Evolutionary conservation across 2,329 filamentous ascomycete genomes (phyloP), one percentile per base, ranked within the genome.

Genomic region (Clarireedia monteithiana): DNA sequence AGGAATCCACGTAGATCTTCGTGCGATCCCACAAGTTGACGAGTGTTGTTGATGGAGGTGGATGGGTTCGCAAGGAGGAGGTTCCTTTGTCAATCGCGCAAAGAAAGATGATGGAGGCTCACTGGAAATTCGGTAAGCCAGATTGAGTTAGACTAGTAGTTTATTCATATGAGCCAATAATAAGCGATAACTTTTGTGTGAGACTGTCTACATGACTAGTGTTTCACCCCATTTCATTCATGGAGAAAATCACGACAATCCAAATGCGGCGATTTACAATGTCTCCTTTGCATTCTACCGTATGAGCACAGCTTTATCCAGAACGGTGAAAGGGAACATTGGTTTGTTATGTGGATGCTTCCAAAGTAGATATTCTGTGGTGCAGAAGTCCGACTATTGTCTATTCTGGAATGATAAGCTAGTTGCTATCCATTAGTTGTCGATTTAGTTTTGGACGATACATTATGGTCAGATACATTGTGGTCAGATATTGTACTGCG

Each of bases 1-100:
- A 60, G 65, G 66, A 68, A 69, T 66, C 61, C 68, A 68, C 68
- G 67, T 63, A 64, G 50, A 39, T 55, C 38, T 53, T 62, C 63
- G 67, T 64, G 68, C 67, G 60, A 68, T 68, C 66, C 68, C 67
- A 50, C 47, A 50, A 50, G 57, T 57, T 56, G 57, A 56, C 45
- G 62, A 53, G 42, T 48, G 26, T 40, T 46, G 50, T 58, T 60
- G 59, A 50, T 54, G 55, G 50, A 54, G 57, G 55, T 58, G 56
- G 48, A 53, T 49, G 56, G 51, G 36, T 54, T 55, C 47, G 38
- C 30, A 23, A 40, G 24, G 52, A 49, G 15, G 52, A 54, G 44
- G 17, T 54, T 54, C 52, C 52, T 54, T 54, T 54, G 52, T 49
- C 39, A n/a, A 24, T 54, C 45, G 52, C 52, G 52, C 39, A 54